Conservation (phyloP, 228 moss, liverwort and hornwort species). For the Sphagnum fallax region DNA sequence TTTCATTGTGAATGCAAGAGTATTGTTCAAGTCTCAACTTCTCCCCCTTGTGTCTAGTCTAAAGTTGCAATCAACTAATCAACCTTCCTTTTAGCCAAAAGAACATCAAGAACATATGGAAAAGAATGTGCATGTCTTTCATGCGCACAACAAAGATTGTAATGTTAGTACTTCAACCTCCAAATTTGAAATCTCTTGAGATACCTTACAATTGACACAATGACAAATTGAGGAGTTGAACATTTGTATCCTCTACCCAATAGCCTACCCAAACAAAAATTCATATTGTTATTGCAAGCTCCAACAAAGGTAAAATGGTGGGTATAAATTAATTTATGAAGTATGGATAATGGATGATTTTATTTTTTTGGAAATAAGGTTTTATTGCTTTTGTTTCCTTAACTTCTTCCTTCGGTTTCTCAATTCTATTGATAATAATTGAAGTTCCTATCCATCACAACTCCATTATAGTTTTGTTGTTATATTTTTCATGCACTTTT, state of each 20-base stretch:
- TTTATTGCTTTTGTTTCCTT: slow-evolving; percentile 71
- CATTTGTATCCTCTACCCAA: no score
- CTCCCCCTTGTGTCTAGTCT: slow-evolving; percentile 43
- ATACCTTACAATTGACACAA: slow-evolving; percentile 32
- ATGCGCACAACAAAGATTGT: slow-evolving; percentile 50
- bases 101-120: slow-evolving; percentile 62
- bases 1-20: slow-evolving; percentile 16
- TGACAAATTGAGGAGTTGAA: no score
- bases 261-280: slow-evolving; percentile 1
- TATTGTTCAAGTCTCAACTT: slow-evolving; percentile 32
- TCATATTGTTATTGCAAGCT: not conserved
- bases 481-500: no score
- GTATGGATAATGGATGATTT: slow-evolving; percentile 46
- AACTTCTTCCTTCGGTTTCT: slow-evolving; percentile 61
- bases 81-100: slow-evolving; percentile 66
- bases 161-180: slow-evolving; percentile 67
- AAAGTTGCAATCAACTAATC: slow-evolving; percentile 45
- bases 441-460: slow-evolving; percentile 57
- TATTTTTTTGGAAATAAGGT: slow-evolving; percentile 65
- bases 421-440: slow-evolving; percentile 62
- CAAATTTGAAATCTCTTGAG: slow-evolving; percentile 67
- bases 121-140: slow-evolving; percentile 41
- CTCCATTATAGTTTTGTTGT: not conserved
- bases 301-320: no score
- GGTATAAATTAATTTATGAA: not conserved